These are phyloP conservation scores for Phytophthora hibernalis DNA, from an alignment of 352 stramenopile genomes.

Conservation along the genomic window DNA sequence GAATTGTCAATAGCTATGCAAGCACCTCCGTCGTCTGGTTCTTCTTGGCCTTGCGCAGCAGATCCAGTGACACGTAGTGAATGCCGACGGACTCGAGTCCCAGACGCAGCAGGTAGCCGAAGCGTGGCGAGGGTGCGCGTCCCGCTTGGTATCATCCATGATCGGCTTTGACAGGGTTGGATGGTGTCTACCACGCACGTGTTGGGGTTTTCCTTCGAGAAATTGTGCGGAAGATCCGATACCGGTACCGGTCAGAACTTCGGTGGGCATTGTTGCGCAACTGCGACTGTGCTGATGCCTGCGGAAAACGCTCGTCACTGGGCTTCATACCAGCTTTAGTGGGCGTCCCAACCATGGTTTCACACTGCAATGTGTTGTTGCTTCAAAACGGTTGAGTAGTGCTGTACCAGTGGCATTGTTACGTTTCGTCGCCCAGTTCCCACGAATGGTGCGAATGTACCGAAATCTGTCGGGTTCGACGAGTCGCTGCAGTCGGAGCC, in stretches of 20 bases:
- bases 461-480: too few species aligned
- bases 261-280: too few species aligned
- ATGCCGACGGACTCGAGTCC: slow-evolving; percentile 57
- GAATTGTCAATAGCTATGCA: background rate
- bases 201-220: background rate
- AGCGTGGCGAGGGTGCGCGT: slow-evolving; percentile 35
- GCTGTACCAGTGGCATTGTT: too few species aligned
- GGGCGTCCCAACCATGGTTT: too few species aligned
- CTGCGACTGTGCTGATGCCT: background rate
- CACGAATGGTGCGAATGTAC: too few species aligned
- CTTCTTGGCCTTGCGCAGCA: slow-evolving; percentile 73
- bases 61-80: slow-evolving; percentile 57
- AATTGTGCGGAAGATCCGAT: background rate
- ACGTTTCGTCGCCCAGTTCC: too few species aligned
- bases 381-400: too few species aligned
- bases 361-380: too few species aligned
- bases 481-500: background rate
- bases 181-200: background rate
- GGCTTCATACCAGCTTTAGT: too few species aligned
- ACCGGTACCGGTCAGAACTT: background rate
- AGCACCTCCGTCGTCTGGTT: slow-evolving; percentile 35
- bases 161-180: background rate
- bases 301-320: background rate
- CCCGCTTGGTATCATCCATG: slow-evolving; percentile 2
- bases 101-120: slow-evolving; percentile 49